Conservation (phyloP, 495 filamentous ascomycete genomes). For the Neurospora tetraspora region DNA sequence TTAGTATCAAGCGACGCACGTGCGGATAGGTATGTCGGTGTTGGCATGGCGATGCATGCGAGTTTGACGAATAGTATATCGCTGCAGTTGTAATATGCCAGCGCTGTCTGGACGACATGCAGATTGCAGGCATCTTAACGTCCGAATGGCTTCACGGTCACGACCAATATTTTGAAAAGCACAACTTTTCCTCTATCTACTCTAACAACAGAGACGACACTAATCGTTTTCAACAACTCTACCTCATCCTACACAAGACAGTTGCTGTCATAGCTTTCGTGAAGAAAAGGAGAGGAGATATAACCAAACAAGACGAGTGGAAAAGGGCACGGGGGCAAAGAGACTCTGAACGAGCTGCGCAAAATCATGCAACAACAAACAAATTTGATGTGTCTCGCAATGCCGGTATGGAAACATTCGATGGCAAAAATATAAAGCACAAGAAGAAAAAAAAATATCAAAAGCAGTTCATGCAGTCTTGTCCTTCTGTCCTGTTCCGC, state of each 20-base stretch:
- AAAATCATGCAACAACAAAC: not conserved
- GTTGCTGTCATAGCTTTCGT: not conserved
- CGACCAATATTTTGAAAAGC: not conserved
- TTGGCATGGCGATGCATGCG: not conserved
- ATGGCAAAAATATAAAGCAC: not conserved
- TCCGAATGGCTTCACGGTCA: not conserved
- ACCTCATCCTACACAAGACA: not conserved
- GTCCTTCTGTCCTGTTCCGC: not conserved
- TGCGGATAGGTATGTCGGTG: not conserved
- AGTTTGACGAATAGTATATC: not conserved
- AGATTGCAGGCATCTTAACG: not conserved
- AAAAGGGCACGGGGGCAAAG: not conserved
- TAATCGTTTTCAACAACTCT: not conserved
- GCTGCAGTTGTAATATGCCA: not conserved
- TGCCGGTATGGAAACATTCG: not conserved
- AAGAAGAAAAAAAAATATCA: not conserved
- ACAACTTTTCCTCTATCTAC: not conserved
- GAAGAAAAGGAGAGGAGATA: not conserved
- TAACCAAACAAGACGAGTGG: not conserved
- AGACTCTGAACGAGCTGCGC: not conserved
- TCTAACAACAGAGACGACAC: not conserved
- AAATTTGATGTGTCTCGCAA: not conserved
- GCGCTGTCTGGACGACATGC: not conserved
- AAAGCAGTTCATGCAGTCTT: not conserved
- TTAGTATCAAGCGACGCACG: not conserved